A percentile compares a stretch with the other conserved stretches of the same genome.
phyloP scores from a whole-genome alignment of 78 protist genomes.

The Dictyostelium firmibasis region DNA sequence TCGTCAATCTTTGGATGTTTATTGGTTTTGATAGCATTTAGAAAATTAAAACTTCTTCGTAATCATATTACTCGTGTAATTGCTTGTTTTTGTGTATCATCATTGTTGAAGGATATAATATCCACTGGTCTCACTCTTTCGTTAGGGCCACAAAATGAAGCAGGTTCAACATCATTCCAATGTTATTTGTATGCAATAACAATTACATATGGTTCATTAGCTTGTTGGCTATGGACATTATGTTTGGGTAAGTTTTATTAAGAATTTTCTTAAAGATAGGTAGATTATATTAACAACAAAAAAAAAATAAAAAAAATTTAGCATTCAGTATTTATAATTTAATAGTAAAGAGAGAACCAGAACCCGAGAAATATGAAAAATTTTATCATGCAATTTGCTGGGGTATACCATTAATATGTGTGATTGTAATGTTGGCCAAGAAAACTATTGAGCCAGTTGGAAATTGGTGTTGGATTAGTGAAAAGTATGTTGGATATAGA shows the following conservation, averaged over 20 bases:
- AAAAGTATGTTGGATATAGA: conserved; percentile 5
- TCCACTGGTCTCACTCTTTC: conserved; percentile 13
- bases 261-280: too few species aligned
- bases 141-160: neutral
- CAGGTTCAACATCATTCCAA: neutral
- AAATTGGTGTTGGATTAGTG: conserved; percentile 68
- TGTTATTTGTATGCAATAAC: conserved; percentile 33
- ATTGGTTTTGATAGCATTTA: conserved; percentile 24
- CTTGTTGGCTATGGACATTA: conserved; percentile 70
- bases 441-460: conserved; percentile 23
- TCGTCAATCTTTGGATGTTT: conserved; percentile 42
- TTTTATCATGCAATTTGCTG: conserved; percentile 20
- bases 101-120: conserved; percentile 21
- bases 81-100: conserved; percentile 51
- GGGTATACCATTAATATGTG: conserved; percentile 35
- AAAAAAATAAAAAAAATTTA: neutral
- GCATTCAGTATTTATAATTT: conserved; percentile 52
- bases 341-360: conserved; percentile 45
- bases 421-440: conserved; percentile 45
- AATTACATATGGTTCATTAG: conserved; percentile 44
- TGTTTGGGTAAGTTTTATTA: conserved; percentile 40
- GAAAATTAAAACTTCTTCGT: conserved; percentile 34
- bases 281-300: neutral
- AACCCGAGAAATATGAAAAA: conserved; percentile 49
- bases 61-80: conserved; percentile 59